These are phyloP conservation scores for Podospora conica DNA, from an alignment of 495 filamentous ascomycete genomes.

Conservation along the genomic window DNA sequence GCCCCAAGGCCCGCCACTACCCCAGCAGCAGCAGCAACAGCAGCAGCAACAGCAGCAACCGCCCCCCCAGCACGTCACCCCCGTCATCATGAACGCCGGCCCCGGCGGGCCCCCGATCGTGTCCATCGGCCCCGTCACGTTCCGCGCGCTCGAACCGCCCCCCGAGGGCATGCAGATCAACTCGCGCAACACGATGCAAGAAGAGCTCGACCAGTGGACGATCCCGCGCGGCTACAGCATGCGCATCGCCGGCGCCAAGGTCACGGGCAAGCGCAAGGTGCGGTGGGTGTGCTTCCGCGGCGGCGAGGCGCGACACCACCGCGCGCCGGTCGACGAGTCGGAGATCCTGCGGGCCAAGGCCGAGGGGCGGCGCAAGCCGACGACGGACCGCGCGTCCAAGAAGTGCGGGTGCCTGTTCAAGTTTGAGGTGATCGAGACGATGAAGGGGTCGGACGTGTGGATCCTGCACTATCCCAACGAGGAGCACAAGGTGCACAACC, in stretches of 20 bases:
- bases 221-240: slow-evolving; percentile 35
- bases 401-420: slow-evolving; percentile 35
- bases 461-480: slow-evolving; percentile 33
- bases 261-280: slow-evolving; percentile 32
- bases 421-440: slow-evolving; percentile 34
- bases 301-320: slow-evolving; percentile 32
- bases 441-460: slow-evolving; percentile 28
- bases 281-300: slow-evolving; percentile 36
- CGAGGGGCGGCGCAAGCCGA: slow-evolving; percentile 31
- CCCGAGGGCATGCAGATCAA: slow-evolving; percentile 28
- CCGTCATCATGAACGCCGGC: slow-evolving; percentile 3
- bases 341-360: slow-evolving; percentile 25
- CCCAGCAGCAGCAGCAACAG: neutral
- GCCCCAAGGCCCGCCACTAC: neutral
- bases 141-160: slow-evolving; percentile 28
- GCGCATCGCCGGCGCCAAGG: slow-evolving; percentile 35
- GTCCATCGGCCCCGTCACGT: slow-evolving; percentile 10
- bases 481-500: slow-evolving; percentile 35
- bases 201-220: slow-evolving; percentile 32
- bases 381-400: slow-evolving; percentile 31
- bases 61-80: slow-evolving; percentile 7
- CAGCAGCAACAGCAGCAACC: neutral
- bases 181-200: slow-evolving; percentile 31
- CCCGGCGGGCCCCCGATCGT: slow-evolving; percentile 8
- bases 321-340: slow-evolving; percentile 24